A percentile compares a stretch with the other conserved stretches of the same genome.
Conservation (phyloP, 2,329 filamentous ascomycete species). For the Metarhizium brunneum region DNA sequence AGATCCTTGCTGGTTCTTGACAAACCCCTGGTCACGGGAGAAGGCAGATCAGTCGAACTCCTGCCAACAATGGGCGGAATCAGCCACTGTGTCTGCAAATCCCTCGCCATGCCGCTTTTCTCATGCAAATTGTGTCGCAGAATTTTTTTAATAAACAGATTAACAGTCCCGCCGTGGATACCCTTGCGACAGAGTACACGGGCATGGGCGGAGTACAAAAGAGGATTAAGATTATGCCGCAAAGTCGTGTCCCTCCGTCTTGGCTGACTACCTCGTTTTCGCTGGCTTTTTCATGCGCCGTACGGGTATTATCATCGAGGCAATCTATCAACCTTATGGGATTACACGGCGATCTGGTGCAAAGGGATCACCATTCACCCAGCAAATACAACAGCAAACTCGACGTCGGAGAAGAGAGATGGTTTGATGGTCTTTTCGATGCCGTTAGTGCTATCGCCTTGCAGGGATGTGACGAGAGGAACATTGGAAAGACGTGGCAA, state of each 20-base stretch:
- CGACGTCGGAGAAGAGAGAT: not conserved
- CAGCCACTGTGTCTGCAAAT: not conserved
- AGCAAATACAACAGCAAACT: not conserved
- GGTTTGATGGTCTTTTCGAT: not conserved
- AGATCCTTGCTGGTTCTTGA: slow-evolving; percentile 3
- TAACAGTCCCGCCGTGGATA: not conserved
- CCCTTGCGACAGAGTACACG: not conserved
- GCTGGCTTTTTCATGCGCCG: not conserved
- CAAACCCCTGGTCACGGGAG: slow-evolving; percentile 1
- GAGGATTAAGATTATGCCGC: too few relatives aligned
- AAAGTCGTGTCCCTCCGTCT: not conserved
- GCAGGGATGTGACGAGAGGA: not conserved
- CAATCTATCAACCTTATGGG: not conserved
- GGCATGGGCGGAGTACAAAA: too few relatives aligned
- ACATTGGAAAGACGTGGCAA: not conserved
- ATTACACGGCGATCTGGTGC: not conserved
- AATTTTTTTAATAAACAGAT: not conserved
- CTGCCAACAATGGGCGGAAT: not conserved
- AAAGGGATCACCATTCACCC: not conserved
- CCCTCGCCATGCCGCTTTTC: not conserved
- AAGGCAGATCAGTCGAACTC: not conserved
- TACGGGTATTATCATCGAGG: not conserved
- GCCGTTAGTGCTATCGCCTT: not conserved
- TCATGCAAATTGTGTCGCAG: not conserved
- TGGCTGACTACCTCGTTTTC: not conserved